Evolutionary conservation across 352 stramenopile genomes (phyloP), one percentile per base, ranked within the genome.

Genomic region (Pythium biforme): DNA sequence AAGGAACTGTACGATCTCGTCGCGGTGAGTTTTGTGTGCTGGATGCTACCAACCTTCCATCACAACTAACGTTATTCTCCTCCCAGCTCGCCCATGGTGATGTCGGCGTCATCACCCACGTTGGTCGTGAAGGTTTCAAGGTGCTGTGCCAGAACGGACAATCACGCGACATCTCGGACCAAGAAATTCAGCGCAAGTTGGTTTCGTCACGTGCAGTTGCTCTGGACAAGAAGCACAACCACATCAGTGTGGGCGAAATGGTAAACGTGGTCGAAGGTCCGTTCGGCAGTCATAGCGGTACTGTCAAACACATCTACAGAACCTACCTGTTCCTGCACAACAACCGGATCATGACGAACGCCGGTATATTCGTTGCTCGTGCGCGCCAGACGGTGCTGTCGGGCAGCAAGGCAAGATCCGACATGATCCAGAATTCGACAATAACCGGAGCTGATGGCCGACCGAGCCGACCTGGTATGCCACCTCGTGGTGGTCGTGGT

Each of bases 1-100:
- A 95, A 96, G 54, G 86, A 96, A 49, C 76, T 96, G 1, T 95
- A 95, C 56, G 89, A 97, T 62, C 82, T 96, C 33, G 87, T 97
- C 34, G 83, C 83, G 64, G 76, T 89, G 66, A 55, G 78, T 72
- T 29, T 19, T 43, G 6, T 43, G 17, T 43, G 37, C n/a, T 43
- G 1, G 14, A n/a, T 43, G 1, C 1, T n/a, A 14, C 6, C 15
- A 5, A 14, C 14, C 19, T 20, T 4, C 14, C 37, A 14, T 29
- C 20, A 29, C 27, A 4, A 22, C 40, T 74, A 22, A 56, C n/a
- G 19, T 39, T 33, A n/a, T 9, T 43, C 10, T 39, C 7, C 27
- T 5, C 52, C 2, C 27, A 88, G 79, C 72, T 96, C 45, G 83
- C 84, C 10, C 88, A 96, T 46, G 86, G 85, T 53, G 86, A 97